Evolutionary conservation across 176 grass and related monocot genomes (phyloP), one percentile per base, ranked within the genome.

Genomic region (Themeda triandra): DNA sequence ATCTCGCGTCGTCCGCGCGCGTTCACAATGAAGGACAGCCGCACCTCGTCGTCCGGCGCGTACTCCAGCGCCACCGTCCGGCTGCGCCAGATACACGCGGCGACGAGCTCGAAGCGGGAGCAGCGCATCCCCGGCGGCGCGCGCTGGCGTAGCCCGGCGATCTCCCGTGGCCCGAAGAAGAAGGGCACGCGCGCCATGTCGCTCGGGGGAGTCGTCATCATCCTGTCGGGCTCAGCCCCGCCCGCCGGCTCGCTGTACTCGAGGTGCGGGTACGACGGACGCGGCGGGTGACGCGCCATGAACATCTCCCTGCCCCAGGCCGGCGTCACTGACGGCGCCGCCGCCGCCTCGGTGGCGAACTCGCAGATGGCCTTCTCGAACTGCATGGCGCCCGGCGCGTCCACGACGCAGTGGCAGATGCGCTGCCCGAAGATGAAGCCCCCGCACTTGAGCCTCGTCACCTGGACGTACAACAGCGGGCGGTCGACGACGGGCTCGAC

Each of bases 381-480:
- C 79, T 93, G 91, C 86, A 91, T 88, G 6, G 69, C 86, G 8
- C 94, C 94, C 0, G 86, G 86, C 0, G 94, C 94, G 86, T 93
- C 94, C 14, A 73, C 82, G 0, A 88, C 35, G 83, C 60, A 83
- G 87, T 96, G 94, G 75, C 86, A 89, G 87, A 96, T 84, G 0
- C 91, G 68, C 79, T 89, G 91, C 3, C 91, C 94, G 27, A 96
- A 93, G 67, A 87, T 66, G 88, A 96, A 96, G 6, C 91, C 91
- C 0, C 91, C 94, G 4, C 94, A 96, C 42, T 49, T 79, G 59
- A 96, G 87, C 5, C 86, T 41, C 28, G 94, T 96, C 21, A 96
- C 91, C 90, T 95, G 93, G 15, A 93, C 53, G 58, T 93, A 91
- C 3, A 96, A 8, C 54, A 93, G 8, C 0, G 94, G 91, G 15